Base-by-base conservation (phyloP, 192 early-diverging fungal species). In the Coemansia sp. region DNA sequence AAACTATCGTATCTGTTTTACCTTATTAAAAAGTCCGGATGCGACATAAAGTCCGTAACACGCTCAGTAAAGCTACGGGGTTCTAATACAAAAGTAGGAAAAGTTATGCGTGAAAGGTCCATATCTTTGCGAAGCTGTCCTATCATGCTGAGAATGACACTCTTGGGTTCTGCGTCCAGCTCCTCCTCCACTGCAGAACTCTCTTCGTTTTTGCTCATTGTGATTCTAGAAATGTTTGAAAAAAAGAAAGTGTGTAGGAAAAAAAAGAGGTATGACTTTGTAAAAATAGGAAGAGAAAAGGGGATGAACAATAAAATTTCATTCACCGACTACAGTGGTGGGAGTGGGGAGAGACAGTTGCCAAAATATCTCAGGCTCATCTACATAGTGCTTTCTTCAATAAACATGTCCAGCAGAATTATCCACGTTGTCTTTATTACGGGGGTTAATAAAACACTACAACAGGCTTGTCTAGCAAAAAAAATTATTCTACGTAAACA, bases 81-180 rank as follows among this genome's bases (percentile, higher is more conserved):
- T 65, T 98, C 96, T 22, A 98, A 85, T 4, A 98, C 89, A 85
- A 98, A 98, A 5, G 93, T 94, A 10, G 95, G 96, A 19, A 98
- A 87, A n/a, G 95, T 93, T 51, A 98, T 89, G 59, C 92, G 84
- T 60, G 92, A 92, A 61, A 98, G 87, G 71, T 98, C 96, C 79
- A 89, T 93, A 54, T 91, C 94, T 70, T 93, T 90, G 60, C 91
- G 80, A 42, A 98, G 74, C 76, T 98, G 96, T 27, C 84, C 65
- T 61, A 98, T 93, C 74, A 98, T 88, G 36, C 90, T 92, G 61
- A 95, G 72, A 36, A 98, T 78, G 58, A 98, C 96, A 73, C 82
- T 90, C 39, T 85, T 82, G 5, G 88, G 85, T 71, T 93, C 89
- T 6, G 92, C 92, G 61, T 91, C 93, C 23, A 95, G 87, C 42